phyloP scores from a whole-genome alignment of 1,139 yeast species.

The Yamadazyma buinensis region DNA sequence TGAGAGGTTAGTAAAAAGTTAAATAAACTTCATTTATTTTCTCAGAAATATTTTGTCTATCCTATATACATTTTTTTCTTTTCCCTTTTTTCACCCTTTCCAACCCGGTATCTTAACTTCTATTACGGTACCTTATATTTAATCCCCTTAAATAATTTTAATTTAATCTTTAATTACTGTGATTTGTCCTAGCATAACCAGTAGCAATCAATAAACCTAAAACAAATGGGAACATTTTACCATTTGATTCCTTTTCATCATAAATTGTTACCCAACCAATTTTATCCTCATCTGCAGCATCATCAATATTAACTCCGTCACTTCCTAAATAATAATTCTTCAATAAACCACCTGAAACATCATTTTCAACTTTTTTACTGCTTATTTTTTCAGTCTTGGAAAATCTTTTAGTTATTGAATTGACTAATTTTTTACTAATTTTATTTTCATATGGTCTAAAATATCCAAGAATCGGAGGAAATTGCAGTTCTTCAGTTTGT shows the following conservation, averaged over 20 bases:
- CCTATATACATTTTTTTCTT: no score
- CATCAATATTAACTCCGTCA: constrained; percentile 59
- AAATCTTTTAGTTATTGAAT: constrained; percentile 16
- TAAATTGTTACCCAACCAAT: constrained; percentile 63
- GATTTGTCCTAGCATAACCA: constrained; percentile 37
- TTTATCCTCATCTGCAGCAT: constrained; percentile 55
- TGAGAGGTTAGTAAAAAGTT: no score
- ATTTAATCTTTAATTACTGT: neutral
- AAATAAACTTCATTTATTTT: no score
- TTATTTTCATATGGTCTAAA: constrained; percentile 53
- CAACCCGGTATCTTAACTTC: no score
- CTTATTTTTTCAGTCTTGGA: no score
- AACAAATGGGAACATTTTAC: constrained; percentile 48
- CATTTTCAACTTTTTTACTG: constrained; percentile 16
- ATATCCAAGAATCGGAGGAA: constrained; percentile 43
- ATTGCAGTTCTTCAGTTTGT: constrained; percentile 18
- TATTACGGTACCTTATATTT: no score
- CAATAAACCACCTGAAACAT: constrained; percentile 27
- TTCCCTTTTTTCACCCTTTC: no score
- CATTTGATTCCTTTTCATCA: constrained; percentile 36
- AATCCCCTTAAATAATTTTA: no score
- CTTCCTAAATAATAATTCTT: constrained; percentile 44
- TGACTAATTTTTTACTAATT: constrained; percentile 37
- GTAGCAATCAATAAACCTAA: constrained; percentile 53
- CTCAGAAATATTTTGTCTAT: no score